Evolutionary conservation across 352 stramenopile species (phyloP), one percentile per base, ranked within the genome.

Genomic region (Plasmopara viticola): DNA sequence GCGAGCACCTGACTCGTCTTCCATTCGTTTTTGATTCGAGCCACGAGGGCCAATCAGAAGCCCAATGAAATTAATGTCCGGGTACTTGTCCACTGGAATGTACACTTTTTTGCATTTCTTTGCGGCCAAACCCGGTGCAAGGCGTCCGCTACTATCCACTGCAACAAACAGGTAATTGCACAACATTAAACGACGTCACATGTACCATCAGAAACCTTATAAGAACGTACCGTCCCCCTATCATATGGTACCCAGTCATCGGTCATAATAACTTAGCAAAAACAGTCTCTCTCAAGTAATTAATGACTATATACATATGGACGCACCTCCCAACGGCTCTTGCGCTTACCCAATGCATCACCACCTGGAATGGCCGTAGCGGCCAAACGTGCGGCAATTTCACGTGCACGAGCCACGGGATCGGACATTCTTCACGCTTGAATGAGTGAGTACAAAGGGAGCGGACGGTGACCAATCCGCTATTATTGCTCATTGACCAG

Each of bases 61-160:
- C 5, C 75, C 88, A 74, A 97, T 95, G 49, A 96, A 96, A 68
- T 97, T 97, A 60, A 96, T 95, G 29, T 97, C 89, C 6, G 85
- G 84, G 68, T 97, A 87, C 53, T 95, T 90, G 53, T 94, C 86
- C 52, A 92, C 79, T 6, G 87, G 84, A 40, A 96, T 95, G 67
- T 92, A 95, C 42, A 96, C 77, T 74, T 96, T 96, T 74, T 94
- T 94, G 60, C 68, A 72, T 65, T 91, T 94, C 69, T 88, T 90
- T 6, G 71, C 68, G 20, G 61, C 68, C 42, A 69, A 55, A 15
- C 74, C 67, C 10, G 69, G 68, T 1, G 58, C 62, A 20, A 70
- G 56, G 45, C 73, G 62, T 18, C 37, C 42, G 0, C 73, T 68
- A 15, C 66, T 61, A 54, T 81, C 73, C n/a, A 46, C 65, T 78